phyloP scores from a whole-genome alignment of 768 basidiomycete species.

The Panus rudis region DNA sequence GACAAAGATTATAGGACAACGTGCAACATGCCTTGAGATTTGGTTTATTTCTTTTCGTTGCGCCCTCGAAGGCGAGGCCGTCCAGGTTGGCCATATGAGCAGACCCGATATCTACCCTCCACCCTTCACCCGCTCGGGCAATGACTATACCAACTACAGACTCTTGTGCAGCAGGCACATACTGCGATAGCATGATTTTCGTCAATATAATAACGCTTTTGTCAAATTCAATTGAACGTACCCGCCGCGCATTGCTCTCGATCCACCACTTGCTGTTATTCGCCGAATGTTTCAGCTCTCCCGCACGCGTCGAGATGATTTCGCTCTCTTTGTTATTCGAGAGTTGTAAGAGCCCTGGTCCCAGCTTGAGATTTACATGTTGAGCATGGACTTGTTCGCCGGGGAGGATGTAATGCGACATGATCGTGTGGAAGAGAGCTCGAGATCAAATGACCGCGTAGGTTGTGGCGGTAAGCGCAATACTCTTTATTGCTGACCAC shows the following conservation, averaged over 20 bases:
- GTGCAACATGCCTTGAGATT: conserved; percentile 67
- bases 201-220: background rate
- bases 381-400: conserved; percentile 72
- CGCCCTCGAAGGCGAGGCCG: conserved; percentile 91
- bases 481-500: background rate
- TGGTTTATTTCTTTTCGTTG: conserved; percentile 89
- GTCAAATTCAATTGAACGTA: conserved; percentile 36
- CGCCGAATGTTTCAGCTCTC: conserved; percentile 57
- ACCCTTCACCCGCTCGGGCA: conserved; percentile 81
- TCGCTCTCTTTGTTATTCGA: conserved; percentile 23
- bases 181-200: conserved; percentile 40
- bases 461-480: background rate
- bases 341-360: conserved; percentile 69
- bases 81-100: conserved; percentile 84
- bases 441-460: no score
- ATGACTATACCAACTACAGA: conserved; percentile 80
- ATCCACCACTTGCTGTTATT: conserved; percentile 85
- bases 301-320: conserved; percentile 61
- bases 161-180: conserved; percentile 86
- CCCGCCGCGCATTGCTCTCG: conserved; percentile 78
- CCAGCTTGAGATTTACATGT: conserved; percentile 77
- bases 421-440: no score
- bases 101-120: conserved; percentile 88
- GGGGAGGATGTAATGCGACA: conserved; percentile 69
- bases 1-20: background rate